Evolutionary conservation across 2,329 filamentous ascomycete genomes (phyloP), one percentile per base, ranked within the genome.

Genomic region (Rasamsonia emersonii): DNA sequence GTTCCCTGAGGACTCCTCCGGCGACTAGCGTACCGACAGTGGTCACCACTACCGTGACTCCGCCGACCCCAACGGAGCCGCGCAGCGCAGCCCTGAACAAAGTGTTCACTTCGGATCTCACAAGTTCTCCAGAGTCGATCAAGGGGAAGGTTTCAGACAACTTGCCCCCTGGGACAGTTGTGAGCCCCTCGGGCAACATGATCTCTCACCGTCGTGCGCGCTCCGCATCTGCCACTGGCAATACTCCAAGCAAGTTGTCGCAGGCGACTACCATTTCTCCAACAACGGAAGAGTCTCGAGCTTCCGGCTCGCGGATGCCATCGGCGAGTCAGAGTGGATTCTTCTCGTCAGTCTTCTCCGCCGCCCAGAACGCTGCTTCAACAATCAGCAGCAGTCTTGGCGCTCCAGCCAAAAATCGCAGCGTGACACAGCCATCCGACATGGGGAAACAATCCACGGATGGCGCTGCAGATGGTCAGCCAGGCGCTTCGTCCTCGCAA

Each of bases 341-440:
- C 64, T 96, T 98, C 61, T 93, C 86, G 4, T 88, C 84, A 16
- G 83, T 98, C 52, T 77, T 98, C 42, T 89, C 86, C 24, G 89
- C 82, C 27, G 91, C 91, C 11, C 89, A 96, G 58, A 95, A 82
- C 70, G 89, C 89, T 25, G 86, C 88, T 9, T 85, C 73, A 41
- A 85, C 79, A 28, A 79, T 95, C 28, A 75, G 76, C 29, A 88
- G 77, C 53, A 65, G 60, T 19, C 62, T 71, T 21, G 67, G 67
- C 28, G 67, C 68, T 18, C 67, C 75, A 32, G 61, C 67, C 5
- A 71, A 55, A 36, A 49, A 48, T 28, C 56, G 64, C 35, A 54
- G 44, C 21, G 44, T 46, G 18, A 53, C 58, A 4, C 54, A 54
- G 25, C 24, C 43, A 15, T 11, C 20, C 16, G 37, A 39, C 15